phyloP scores from a whole-genome alignment of 148 eudicot species.

The Silene latifolia region DNA sequence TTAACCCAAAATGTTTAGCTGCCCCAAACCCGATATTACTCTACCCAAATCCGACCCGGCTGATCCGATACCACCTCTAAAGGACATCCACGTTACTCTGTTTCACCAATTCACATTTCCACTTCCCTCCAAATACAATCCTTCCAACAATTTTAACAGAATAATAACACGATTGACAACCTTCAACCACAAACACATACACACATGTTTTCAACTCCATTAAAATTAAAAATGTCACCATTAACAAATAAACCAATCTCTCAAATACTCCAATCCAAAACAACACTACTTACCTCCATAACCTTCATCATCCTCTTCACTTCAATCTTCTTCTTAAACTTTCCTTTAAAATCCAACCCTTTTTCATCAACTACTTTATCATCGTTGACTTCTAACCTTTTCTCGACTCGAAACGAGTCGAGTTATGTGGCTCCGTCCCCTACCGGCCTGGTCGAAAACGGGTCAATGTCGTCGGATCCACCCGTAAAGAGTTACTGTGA shows the following conservation, averaged over 20 bases:
- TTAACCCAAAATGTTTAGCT: too few relatives aligned
- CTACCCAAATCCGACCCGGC: too few relatives aligned
- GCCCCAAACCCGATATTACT: too few relatives aligned
- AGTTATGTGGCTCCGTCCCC: neutral
- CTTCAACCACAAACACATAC: neutral
- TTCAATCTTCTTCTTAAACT: conserved; percentile 21
- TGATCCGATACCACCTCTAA: too few relatives aligned
- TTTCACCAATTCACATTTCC: neutral
- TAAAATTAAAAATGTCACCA: conserved; percentile 12
- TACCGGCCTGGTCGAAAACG: neutral
- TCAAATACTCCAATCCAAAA: conserved; percentile 17
- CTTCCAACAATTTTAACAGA: neutral
- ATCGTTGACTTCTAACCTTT: conserved; percentile 3
- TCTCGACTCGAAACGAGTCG: neutral
- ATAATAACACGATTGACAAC: neutral
- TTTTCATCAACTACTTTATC: conserved; percentile 5
- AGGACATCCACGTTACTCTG: neutral
- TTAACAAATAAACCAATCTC: conserved; percentile 11
- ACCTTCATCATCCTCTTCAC: conserved; percentile 24
- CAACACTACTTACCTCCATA: conserved; percentile 18
- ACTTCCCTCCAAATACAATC: neutral
- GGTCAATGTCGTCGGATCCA: neutral
- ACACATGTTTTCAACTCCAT: neutral
- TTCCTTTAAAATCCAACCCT: neutral
- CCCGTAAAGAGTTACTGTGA: conserved; percentile 2